These are phyloP conservation scores for Suhomyces canberraensis DNA, from an alignment of 805 yeast species.

Conservation along the genomic window DNA sequence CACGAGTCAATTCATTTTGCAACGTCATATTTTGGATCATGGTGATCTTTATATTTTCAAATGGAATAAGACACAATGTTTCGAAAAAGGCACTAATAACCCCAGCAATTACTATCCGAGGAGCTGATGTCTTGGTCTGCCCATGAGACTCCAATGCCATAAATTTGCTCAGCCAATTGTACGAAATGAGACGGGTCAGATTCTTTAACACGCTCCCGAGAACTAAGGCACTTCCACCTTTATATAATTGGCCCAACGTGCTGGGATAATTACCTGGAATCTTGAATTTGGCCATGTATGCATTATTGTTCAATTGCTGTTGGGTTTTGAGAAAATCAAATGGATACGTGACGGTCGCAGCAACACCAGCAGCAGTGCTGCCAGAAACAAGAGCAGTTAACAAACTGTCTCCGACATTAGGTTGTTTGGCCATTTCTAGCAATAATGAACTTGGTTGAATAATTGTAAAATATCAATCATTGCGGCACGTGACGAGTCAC, in stretches of 20 bases:
- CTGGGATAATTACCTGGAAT: constrained; percentile 33
- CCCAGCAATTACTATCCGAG: constrained; percentile 81
- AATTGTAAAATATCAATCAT: no score
- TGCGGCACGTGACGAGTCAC: not conserved
- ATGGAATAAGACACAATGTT: constrained; percentile 81
- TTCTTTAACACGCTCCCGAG: constrained; percentile 74
- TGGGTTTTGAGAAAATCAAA: constrained; percentile 68
- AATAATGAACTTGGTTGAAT: no score
- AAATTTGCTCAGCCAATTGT: constrained; percentile 70
- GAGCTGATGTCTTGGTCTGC: constrained; percentile 65
- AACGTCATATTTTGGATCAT: constrained; percentile 66
- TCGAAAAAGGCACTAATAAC: constrained; percentile 79
- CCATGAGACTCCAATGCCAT: constrained; percentile 47
- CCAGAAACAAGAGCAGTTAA: constrained; percentile 61
- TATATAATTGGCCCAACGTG: constrained; percentile 33
- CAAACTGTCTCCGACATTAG: constrained; percentile 28
- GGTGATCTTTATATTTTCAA: constrained; percentile 78
- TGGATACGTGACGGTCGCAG: constrained; percentile 66
- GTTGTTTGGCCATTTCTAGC: not conserved
- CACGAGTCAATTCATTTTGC: constrained; percentile 23
- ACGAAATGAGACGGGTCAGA: constrained; percentile 66
- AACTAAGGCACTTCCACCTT: constrained; percentile 75
- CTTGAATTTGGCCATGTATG: constrained; percentile 32
- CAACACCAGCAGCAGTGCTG: constrained; percentile 58
- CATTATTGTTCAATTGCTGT: constrained; percentile 52